Conservation (phyloP, 495 filamentous ascomycete genomes). For the Pseudotulostoma volvatum region DNA sequence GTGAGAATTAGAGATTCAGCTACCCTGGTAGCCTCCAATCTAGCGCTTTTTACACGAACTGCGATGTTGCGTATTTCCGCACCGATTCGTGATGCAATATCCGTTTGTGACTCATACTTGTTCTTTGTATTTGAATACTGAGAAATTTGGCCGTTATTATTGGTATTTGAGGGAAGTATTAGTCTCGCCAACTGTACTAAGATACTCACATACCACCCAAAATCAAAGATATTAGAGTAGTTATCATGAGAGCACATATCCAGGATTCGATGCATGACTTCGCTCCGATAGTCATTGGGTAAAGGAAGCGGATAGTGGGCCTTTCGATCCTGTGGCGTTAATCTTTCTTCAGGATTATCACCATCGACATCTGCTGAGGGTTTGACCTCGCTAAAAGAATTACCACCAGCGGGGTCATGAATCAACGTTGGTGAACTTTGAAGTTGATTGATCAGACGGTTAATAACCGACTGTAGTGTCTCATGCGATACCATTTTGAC, state of each 20-base stretch:
- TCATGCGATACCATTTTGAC: slow-evolving; percentile 81
- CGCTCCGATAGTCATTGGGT: slow-evolving; percentile 66
- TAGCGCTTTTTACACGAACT: slow-evolving; percentile 74
- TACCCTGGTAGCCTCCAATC: slow-evolving; percentile 61
- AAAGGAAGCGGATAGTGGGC: slow-evolving; percentile 27
- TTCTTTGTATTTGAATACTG: not conserved
- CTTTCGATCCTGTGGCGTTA: slow-evolving; percentile 9
- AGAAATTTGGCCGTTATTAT: too few species aligned
- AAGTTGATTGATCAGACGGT: slow-evolving; percentile 73
- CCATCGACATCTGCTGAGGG: not conserved
- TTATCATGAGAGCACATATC: slow-evolving; percentile 86
- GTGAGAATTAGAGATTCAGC: slow-evolving; percentile 56
- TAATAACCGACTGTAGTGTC: slow-evolving; percentile 66
- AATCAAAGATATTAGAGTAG: slow-evolving; percentile 70
- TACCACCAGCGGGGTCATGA: not conserved
- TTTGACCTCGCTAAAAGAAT: too few species aligned
- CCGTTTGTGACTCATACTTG: slow-evolving; percentile 2
- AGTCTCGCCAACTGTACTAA: slow-evolving; percentile 65
- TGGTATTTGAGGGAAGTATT: slow-evolving; percentile 28
- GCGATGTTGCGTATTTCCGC: slow-evolving; percentile 74
- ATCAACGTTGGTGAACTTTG: slow-evolving; percentile 28
- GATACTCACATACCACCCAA: slow-evolving; percentile 91
- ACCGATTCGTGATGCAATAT: slow-evolving; percentile 56
- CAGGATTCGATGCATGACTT: slow-evolving; percentile 63
- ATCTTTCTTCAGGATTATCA: not conserved